Percentiles rank a stretch among this genome's conserved stretches.
Evolutionary conservation across 305 asterid species (phyloP).

Genomic region (Rubia occidens): DNA sequence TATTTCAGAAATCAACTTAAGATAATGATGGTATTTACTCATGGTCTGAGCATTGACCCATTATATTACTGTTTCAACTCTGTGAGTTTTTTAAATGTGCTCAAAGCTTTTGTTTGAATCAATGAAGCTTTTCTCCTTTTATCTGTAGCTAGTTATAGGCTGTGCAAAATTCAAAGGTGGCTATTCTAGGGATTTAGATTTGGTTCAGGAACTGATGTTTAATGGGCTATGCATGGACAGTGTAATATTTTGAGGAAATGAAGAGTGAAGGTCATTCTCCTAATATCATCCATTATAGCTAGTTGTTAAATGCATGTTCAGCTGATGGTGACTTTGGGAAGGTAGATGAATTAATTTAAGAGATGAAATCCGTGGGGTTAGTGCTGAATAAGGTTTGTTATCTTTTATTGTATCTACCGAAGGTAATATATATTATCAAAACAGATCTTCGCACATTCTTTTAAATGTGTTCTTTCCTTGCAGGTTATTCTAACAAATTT

Average conservation of each 20-base stretch:
- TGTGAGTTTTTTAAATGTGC: neutral
- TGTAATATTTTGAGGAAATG: slow-evolving; percentile 76
- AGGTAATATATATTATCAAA: neutral
- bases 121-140: slow-evolving; percentile 8
- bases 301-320: slow-evolving; percentile 85
- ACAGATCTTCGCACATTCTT: neutral
- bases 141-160: slow-evolving; percentile 69
- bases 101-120: neutral
- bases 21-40: neutral
- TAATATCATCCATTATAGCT: slow-evolving; percentile 84
- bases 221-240: slow-evolving; percentile 66
- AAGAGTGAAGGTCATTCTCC: slow-evolving; percentile 77
- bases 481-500: slow-evolving; percentile 81
- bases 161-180: slow-evolving; percentile 70
- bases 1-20: neutral
- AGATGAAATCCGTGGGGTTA: slow-evolving; percentile 66
- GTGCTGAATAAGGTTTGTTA: slow-evolving; percentile 59
- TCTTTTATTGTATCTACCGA: neutral
- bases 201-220: slow-evolving; percentile 63
- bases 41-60: neutral
- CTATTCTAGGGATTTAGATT: slow-evolving; percentile 62
- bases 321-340: slow-evolving; percentile 51
- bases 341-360: slow-evolving; percentile 69
- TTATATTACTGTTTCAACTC: neutral
- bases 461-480: slow-evolving; percentile 14